phyloP scores from a whole-genome alignment of 352 stramenopile genomes.

The Pseudoperonospora humuli region DNA sequence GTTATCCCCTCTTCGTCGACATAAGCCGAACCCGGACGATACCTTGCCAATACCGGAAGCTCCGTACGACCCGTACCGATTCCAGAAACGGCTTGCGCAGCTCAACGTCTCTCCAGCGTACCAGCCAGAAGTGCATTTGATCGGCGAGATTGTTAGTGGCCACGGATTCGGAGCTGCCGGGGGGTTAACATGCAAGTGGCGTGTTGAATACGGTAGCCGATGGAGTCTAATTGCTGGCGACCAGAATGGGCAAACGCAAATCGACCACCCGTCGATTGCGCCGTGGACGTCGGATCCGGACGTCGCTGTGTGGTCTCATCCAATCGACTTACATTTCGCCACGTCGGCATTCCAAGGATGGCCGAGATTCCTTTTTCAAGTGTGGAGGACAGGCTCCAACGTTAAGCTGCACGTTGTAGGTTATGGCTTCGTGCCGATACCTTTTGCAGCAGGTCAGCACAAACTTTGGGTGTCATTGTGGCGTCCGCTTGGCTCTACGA shows the following conservation, averaged over 20 bases:
- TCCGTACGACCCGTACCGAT: constrained; percentile 9
- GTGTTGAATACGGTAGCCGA: too few relatives aligned
- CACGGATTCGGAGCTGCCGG: too few relatives aligned
- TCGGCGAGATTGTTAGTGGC: constrained; percentile 58
- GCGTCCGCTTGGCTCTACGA: constrained; percentile 45
- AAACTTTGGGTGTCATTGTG: constrained; percentile 43
- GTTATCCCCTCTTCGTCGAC: constrained; percentile 20
- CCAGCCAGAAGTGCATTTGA: constrained; percentile 63
- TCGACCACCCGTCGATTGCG: constrained; percentile 21
- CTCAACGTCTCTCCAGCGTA: constrained; percentile 30
- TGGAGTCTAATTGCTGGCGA: too few relatives aligned
- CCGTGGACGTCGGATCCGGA: constrained; percentile 19
- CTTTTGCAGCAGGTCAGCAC: constrained; percentile 46
- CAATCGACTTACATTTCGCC: constrained; percentile 57
- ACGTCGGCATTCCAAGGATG: constrained; percentile 39
- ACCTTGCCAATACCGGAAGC: too few relatives aligned
- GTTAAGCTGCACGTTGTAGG: constrained; percentile 42
- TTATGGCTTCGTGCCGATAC: constrained; percentile 53
- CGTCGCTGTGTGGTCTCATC: constrained; percentile 49
- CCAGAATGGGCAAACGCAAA: too few relatives aligned
- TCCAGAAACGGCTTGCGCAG: constrained; percentile 14
- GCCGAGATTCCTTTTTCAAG: constrained; percentile 52
- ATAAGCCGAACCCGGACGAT: too few relatives aligned
- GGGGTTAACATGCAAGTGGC: constrained; percentile 60
- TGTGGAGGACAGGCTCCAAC: constrained; percentile 37